Evolutionary conservation across 805 yeast species (phyloP).

Genomic region (Wickerhamiella vanderwaltii): DNA sequence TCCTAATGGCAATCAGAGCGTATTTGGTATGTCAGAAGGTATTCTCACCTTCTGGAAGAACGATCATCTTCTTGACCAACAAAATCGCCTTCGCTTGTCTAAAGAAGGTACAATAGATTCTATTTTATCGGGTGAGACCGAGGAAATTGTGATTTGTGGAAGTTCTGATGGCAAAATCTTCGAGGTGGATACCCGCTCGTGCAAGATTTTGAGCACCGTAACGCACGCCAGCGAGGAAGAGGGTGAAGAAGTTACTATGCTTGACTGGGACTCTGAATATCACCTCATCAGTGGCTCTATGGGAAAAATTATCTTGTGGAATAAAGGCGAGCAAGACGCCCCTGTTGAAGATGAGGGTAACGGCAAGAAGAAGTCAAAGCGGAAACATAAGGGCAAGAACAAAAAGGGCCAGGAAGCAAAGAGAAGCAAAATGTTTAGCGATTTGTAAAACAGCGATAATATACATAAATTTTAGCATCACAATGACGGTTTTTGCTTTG

Average conservation of each 20-base stretch:
- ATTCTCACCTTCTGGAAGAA: constrained; percentile 79
- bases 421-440: constrained; percentile 6
- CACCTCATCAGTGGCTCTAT: constrained; percentile 73
- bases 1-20: constrained; percentile 47
- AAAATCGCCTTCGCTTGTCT: constrained; percentile 57
- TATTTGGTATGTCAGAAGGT: constrained; percentile 88
- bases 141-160: constrained; percentile 34
- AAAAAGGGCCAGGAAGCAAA: constrained; percentile 2
- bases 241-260: constrained; percentile 57
- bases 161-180: constrained; percentile 63
- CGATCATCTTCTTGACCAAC: constrained; percentile 49
- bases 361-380: not conserved
- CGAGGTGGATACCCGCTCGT: constrained; percentile 51
- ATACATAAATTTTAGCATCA: not conserved
- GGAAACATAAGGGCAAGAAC: constrained; percentile 1
- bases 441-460: constrained; percentile 1
- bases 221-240: constrained; percentile 40
- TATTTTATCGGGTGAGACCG: constrained; percentile 38
- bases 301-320: constrained; percentile 74
- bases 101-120: constrained; percentile 61
- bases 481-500: constrained; percentile 10
- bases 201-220: constrained; percentile 53
- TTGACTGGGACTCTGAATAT: constrained; percentile 74
- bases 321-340: constrained; percentile 20
- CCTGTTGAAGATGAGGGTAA: not conserved